A percentile compares a stretch with the other conserved stretches of the same genome.
phyloP scores from a whole-genome alignment of 371 early-diverging fungal species.

The Saksenaea vasiformis region DNA sequence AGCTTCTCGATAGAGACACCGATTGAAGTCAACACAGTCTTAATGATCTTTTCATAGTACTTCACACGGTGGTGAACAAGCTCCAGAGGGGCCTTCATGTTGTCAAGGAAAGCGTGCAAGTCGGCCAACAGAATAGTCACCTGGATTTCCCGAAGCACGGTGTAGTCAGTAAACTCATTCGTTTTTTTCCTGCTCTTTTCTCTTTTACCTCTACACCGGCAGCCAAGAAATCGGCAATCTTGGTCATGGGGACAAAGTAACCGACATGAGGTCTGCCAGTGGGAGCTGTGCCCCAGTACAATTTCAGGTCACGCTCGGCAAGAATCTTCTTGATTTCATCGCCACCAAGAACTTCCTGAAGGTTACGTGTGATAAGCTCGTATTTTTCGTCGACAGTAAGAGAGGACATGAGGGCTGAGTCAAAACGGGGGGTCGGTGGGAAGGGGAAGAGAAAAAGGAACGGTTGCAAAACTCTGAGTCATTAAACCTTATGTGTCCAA shows the following conservation, averaged over 20 bases:
- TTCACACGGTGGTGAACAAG: slow-evolving; percentile 86
- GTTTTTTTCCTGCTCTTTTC: neutral
- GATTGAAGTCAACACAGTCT: slow-evolving; percentile 87
- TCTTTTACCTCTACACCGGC: slow-evolving; percentile 76
- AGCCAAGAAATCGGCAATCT: slow-evolving; percentile 96
- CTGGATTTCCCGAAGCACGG: slow-evolving; percentile 28
- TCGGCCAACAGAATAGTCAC: slow-evolving; percentile 97
- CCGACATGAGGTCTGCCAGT: slow-evolving; percentile 99
- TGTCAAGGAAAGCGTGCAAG: slow-evolving; percentile 99
- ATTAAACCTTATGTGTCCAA: neutral
- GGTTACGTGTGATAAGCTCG: slow-evolving; percentile 91
- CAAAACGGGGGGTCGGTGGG: neutral
- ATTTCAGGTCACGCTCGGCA: slow-evolving; percentile 85
- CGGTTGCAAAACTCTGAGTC: slow-evolving; percentile 1
- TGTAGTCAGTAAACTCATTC: neutral
- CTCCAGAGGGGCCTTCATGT: slow-evolving; percentile 98
- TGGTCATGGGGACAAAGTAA: slow-evolving; percentile 98
- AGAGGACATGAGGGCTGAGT: slow-evolving; percentile 34
- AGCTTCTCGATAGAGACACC: slow-evolving; percentile 94
- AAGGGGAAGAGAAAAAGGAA: slow-evolving; percentile 10
- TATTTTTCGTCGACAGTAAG: slow-evolving; percentile 74
- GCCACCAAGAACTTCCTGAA: slow-evolving; percentile 96
- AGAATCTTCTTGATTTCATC: slow-evolving; percentile 90
- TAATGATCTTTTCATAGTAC: slow-evolving; percentile 96
- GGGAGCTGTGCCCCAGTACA: slow-evolving; percentile 99